Percentiles rank a stretch among this genome's conserved stretches.
phyloP scores from a whole-genome alignment of 2,329 filamentous ascomycete genomes.

The Fonsecaea multimorphosa region DNA sequence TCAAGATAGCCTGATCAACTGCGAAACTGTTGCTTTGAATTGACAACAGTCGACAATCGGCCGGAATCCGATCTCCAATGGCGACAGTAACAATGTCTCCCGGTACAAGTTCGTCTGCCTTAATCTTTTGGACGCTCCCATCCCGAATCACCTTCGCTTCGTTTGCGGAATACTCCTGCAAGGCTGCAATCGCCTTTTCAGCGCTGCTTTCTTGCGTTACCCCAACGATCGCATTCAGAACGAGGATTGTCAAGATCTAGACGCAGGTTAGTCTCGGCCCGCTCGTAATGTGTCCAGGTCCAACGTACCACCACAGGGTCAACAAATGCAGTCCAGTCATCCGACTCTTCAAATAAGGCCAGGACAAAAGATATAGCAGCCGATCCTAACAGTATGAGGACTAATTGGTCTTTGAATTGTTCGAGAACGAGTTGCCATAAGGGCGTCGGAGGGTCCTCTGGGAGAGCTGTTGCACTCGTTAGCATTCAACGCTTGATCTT shows the following conservation, averaged over 20 bases:
- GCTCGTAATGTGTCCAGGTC: neutral
- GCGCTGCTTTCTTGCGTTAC: slow-evolving; percentile 98
- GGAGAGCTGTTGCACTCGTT: slow-evolving; percentile 60
- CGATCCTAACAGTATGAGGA: slow-evolving; percentile 90
- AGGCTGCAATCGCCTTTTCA: slow-evolving; percentile 95
- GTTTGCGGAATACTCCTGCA: slow-evolving; percentile 99
- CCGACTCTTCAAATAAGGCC: slow-evolving; percentile 88
- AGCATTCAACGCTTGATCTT: slow-evolving; percentile 34
- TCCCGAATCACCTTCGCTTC: slow-evolving; percentile 92
- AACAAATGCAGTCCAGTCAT: slow-evolving; percentile 96
- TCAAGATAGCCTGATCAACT: slow-evolving; percentile 95
- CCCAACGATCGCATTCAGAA: slow-evolving; percentile 95
- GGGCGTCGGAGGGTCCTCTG: slow-evolving; percentile 93
- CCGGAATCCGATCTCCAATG: slow-evolving; percentile 91
- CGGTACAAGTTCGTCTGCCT: slow-evolving; percentile 95
- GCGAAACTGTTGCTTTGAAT: slow-evolving; percentile 98
- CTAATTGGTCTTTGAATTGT: slow-evolving; percentile 98
- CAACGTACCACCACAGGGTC: slow-evolving; percentile 86
- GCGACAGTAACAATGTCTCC: slow-evolving; percentile 88
- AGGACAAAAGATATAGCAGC: slow-evolving; percentile 92
- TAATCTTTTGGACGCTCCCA: slow-evolving; percentile 79
- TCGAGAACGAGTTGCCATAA: slow-evolving; percentile 96
- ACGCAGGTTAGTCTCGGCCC: slow-evolving; percentile 11
- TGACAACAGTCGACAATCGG: slow-evolving; percentile 86
- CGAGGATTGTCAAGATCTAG: slow-evolving; percentile 92